Evolutionary conservation across 768 basidiomycete genomes (phyloP).

Genomic region (Termitomyces sp.): DNA sequence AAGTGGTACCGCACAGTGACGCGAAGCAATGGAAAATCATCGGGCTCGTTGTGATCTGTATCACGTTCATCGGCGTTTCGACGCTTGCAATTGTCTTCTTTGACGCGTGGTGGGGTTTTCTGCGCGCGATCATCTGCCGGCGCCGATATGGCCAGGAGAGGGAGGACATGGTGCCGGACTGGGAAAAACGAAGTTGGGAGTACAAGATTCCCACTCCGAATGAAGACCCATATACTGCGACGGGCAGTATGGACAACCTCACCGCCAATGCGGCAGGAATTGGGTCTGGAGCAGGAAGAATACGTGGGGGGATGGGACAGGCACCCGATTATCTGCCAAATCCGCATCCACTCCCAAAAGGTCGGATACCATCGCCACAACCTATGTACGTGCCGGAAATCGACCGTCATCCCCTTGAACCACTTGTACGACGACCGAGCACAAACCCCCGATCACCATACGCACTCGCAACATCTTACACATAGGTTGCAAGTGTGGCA

Average conservation of each 20-base stretch:
- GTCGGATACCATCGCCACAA: slow-evolving; percentile 13
- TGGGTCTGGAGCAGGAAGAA: slow-evolving; percentile 6
- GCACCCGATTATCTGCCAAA: slow-evolving; percentile 1
- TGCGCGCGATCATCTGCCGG: slow-evolving; percentile 44
- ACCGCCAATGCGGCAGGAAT: slow-evolving; percentile 16
- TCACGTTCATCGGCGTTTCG: slow-evolving; percentile 49
- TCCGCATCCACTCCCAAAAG: slow-evolving; percentile 2
- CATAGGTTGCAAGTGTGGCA: slow-evolving; percentile 1
- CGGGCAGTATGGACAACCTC: slow-evolving; percentile 33
- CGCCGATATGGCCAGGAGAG: slow-evolving; percentile 25
- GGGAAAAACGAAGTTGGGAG: slow-evolving; percentile 57
- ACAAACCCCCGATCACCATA: slow-evolving; percentile 11
- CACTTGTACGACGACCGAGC: slow-evolving; percentile 27
- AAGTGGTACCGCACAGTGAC: slow-evolving; percentile 32
- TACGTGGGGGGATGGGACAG: background rate
- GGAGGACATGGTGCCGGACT: slow-evolving; percentile 61
- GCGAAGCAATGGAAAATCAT: slow-evolving; percentile 62
- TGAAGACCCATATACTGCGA: slow-evolving; percentile 41
- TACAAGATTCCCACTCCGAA: slow-evolving; percentile 40
- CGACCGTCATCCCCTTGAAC: slow-evolving; percentile 30
- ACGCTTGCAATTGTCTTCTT: slow-evolving; percentile 61
- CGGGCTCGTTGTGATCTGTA: slow-evolving; percentile 59
- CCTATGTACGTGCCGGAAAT: slow-evolving; percentile 18
- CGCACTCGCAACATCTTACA: slow-evolving; percentile 6
- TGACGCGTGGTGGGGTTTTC: slow-evolving; percentile 63